Conservation (phyloP, 2,329 filamentous ascomycete genomes). For the Aspergillus felis region DNA sequence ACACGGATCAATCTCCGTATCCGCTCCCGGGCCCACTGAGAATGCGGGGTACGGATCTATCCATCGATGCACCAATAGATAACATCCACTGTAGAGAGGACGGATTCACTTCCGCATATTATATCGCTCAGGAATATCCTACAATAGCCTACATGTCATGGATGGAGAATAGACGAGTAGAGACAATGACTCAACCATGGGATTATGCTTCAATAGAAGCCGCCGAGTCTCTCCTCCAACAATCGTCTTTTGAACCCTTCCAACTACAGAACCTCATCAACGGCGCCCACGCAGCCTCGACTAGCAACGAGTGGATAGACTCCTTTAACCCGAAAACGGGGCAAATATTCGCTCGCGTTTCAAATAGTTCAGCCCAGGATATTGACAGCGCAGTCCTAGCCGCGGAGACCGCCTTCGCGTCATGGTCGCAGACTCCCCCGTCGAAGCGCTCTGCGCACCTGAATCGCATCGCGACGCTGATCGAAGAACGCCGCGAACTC, state of each 20-base stretch:
- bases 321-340: constrained; percentile 9
- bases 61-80: too few relatives aligned
- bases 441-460: constrained; percentile 11
- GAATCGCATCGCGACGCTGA: constrained; percentile 8
- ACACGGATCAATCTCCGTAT: constrained; percentile 1
- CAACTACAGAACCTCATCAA: constrained; percentile 7
- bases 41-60: not conserved
- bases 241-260: constrained; percentile 5
- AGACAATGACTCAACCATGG: constrained; percentile 2
- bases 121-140: not conserved
- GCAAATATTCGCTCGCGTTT: constrained; percentile 6
- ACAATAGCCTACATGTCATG: not conserved
- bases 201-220: constrained; percentile 6
- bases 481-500: constrained; percentile 9
- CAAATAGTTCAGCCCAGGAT: constrained; percentile 7
- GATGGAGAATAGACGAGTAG: too few relatives aligned
- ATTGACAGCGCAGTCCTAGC: constrained; percentile 12
- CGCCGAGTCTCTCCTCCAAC: constrained; percentile 3
- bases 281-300: not conserved
- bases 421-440: constrained; percentile 12
- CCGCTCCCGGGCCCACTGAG: not conserved
- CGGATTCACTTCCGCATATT: too few relatives aligned
- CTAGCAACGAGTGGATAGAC: not conserved
- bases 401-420: constrained; percentile 10
- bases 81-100: too few relatives aligned